These are phyloP conservation scores for Eucalyptus marginata DNA, from an alignment of 345 rosid genomes.

Conservation along the genomic window DNA sequence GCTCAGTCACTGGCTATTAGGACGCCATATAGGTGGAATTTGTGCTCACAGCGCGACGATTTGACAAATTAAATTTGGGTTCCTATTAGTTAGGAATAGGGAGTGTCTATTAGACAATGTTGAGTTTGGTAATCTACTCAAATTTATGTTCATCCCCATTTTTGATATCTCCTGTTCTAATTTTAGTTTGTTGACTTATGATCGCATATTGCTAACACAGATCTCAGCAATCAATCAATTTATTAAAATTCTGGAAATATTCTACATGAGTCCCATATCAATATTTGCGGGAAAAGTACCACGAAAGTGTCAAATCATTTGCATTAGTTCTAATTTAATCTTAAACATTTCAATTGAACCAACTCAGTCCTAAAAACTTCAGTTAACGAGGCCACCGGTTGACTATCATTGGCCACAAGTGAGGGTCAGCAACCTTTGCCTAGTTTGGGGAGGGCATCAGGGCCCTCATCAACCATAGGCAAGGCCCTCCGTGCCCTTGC, in stretches of 20 bases:
- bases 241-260: not conserved
- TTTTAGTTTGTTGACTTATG: not conserved
- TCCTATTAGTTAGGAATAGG: not conserved
- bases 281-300: not conserved
- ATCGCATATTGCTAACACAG: not conserved
- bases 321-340: too few species aligned
- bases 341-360: too few species aligned
- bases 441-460: fast-evolving
- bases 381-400: not conserved
- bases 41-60: not conserved
- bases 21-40: not conserved
- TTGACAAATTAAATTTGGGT: not conserved
- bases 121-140: not conserved
- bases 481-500: not conserved
- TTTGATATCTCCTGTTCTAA: not conserved
- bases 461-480: not conserved
- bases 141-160: not conserved
- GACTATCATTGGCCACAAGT: not conserved
- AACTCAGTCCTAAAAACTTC: not conserved
- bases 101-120: not conserved
- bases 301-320: too few species aligned
- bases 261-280: not conserved
- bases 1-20: not conserved
- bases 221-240: not conserved
- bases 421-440: not conserved